Evolutionary conservation across 73 alveolate genomes (phyloP).

Genomic region (Breviolum minutum): DNA sequence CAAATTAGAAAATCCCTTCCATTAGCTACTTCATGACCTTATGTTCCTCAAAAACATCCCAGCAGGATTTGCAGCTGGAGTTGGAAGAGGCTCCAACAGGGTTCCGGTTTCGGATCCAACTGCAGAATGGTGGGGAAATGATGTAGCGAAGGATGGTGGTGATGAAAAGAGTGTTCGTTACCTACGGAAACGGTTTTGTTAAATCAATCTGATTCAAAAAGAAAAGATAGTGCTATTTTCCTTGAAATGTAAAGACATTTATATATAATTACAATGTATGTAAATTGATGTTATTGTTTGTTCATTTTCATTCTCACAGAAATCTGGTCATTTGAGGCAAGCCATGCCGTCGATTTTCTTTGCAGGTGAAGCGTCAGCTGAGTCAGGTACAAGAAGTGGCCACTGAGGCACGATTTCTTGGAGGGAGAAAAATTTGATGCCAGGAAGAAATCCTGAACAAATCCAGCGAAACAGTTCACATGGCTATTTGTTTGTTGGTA

Average conservation of each 20-base stretch:
- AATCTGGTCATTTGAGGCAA: background rate
- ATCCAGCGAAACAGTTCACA: background rate
- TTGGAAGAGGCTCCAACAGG: background rate
- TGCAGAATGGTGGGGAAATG: no score
- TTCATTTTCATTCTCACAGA: no score
- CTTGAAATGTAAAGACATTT: no score
- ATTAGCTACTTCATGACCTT: background rate
- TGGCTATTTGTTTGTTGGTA: no score
- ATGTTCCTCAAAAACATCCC: background rate
- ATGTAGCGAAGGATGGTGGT: no score
- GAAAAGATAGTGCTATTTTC: no score
- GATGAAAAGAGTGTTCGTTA: no score
- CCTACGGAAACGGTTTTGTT: no score
- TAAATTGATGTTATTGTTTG: background rate
- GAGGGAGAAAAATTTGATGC: background rate
- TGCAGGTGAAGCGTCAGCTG: constrained; percentile 4
- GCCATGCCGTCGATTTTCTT: background rate
- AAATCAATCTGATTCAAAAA: no score
- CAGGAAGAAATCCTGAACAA: background rate
- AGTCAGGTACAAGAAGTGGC: constrained; percentile 10
- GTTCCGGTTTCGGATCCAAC: background rate
- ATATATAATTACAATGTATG: background rate
- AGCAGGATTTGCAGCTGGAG: constrained; percentile 5
- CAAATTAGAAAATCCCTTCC: background rate
- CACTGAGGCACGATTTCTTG: background rate